Evolutionary conservation across 2,329 filamentous ascomycete genomes (phyloP), one percentile per base, ranked within the genome.

Genomic region (Botrytis fabae): DNA sequence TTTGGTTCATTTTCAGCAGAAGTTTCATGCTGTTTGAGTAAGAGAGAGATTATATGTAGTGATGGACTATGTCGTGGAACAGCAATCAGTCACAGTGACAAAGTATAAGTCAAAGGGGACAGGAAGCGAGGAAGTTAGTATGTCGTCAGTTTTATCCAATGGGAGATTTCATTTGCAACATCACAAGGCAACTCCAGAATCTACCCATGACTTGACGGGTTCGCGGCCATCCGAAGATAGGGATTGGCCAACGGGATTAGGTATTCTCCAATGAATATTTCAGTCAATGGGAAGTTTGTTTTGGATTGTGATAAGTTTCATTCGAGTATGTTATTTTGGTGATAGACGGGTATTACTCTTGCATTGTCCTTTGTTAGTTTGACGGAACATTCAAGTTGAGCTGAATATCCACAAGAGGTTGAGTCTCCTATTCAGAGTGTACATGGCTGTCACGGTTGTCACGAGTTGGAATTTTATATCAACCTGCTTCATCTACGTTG

Each of bases 41-140:
- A 12, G 7, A 54, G 12, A 12, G 14, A 40, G 20, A 54, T 68
- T 68, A 46, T 9, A 16, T 54, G 4, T 10, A 38, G n/a, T 20
- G 32, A 68, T 57, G 42, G 48, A 69, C n/a, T 22, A 14, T 57
- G 38, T 35, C 14, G 46, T 54, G 38, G 46, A 35, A 54, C 64
- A 68, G 57, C 12, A 25, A 42, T 38, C 65, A 69, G 54, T 57
- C 48, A 69, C 20, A 38, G 22, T 70, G 54, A 44, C 40, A 46
- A 60, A 73, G 28, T 70, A 46, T 35, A 73, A 70, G 20, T 70
- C 32, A 44, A 73, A 40, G 28, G 65, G 57, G 57, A 61, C 69
- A 28, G 63, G 69, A 70, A 64, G 57, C 60, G 69, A 69, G 65
- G 38, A 57, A 42, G 38, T 57, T 44, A 32, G 32, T 16, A 32